Percentiles rank a stretch among this genome's conserved stretches.
Conservation (phyloP, 148 eudicot genomes). For the Mesembryanthemum crystallinum region DNA sequence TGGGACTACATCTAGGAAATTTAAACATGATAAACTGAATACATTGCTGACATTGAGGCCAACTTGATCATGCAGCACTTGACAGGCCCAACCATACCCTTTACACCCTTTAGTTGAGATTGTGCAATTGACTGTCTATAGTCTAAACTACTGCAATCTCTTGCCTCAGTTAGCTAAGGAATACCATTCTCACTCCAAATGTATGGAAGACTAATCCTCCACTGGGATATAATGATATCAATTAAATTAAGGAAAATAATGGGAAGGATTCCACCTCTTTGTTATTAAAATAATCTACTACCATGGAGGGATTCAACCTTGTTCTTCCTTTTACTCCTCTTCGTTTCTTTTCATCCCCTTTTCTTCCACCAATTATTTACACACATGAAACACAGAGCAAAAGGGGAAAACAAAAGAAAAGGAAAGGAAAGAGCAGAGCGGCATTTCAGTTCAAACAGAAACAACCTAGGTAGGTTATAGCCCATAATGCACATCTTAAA, state of each 20-base stretch:
- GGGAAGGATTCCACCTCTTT: neutral
- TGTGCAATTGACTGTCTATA: neutral
- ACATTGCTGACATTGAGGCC: neutral
- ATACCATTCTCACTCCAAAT: neutral
- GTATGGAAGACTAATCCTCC: neutral
- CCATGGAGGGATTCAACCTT: neutral
- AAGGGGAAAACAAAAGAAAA: too few species aligned
- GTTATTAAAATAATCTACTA: neutral
- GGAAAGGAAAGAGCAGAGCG: too few species aligned
- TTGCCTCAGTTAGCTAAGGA: neutral
- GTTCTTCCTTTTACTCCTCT: neutral
- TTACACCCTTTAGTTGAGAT: neutral
- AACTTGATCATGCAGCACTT: conserved; percentile 3
- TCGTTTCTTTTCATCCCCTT: too few species aligned
- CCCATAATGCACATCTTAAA: neutral
- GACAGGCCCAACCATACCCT: neutral
- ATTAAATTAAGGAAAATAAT: neutral
- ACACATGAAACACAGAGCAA: too few species aligned
- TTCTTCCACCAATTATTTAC: too few species aligned
- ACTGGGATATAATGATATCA: neutral
- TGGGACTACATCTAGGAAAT: neutral
- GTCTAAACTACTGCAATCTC: too few species aligned
- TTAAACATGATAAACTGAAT: neutral
- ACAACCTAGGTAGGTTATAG: too few species aligned
- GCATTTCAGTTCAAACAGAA: too few species aligned